Base-by-base conservation (phyloP, 768 basidiomycete species). In the Leccinum olivaceopallidum region DNA sequence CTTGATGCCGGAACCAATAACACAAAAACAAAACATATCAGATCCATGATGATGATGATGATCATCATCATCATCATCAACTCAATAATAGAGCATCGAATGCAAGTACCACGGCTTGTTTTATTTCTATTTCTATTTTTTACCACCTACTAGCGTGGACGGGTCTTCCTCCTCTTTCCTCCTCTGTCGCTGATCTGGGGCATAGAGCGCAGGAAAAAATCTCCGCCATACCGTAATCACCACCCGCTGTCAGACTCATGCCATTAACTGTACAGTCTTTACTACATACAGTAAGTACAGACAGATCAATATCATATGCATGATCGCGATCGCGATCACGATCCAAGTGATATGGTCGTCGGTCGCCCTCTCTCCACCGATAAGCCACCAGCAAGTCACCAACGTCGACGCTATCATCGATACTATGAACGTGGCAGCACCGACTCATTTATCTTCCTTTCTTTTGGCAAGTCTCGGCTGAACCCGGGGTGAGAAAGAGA, bases 161-260 rank as follows among this genome's bases (percentile, higher is more conserved):
- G 10, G 10, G 10, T 20, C 10, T n/a, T 47, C 44, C 10, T 47
- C 10, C 44, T 47, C 44, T 47, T 20, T 20, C 44, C 44, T 44
- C 42, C 42, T 44, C 44, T 13, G 36, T 16, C 36, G 14, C 6
- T 13, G 34, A 37, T 37, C 36, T 37, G 12, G 70, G 72, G 28
- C 26, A 57, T 71, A 71, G 67, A 60, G 70, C 70, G 70, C 62
- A 69, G 60, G 67, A 68, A 70, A 36, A 68, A 39, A 10, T 28
- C 59, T 63, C 58, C 12, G 58, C 44, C n/a, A 55, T 71, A 51
- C 28, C 68, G 68, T 69, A 71, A 69, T 47, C 12, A 14, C 34
- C 20, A 26, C 53, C 12, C 58, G 59, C 66, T 67, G 67, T 64
- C 67, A 69, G 2, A 44, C 10, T 0, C 42, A 44, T 20, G 20